These are phyloP conservation scores for Blepharisma stoltei DNA, from an alignment of 73 alveolate species.

Conservation along the genomic window DNA sequence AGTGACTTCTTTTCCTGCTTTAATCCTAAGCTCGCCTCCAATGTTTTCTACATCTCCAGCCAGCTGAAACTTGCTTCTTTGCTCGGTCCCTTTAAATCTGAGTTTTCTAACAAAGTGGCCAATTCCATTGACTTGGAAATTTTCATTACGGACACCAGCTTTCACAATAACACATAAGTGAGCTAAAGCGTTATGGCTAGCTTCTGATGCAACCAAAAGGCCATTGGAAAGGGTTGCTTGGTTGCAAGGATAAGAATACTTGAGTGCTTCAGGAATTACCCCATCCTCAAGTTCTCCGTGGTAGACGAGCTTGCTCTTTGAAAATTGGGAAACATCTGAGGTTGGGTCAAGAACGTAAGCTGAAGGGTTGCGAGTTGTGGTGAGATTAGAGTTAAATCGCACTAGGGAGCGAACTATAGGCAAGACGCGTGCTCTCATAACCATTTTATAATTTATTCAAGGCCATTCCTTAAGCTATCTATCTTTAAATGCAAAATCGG, in stretches of 20 bases:
- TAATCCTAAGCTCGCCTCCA: slow-evolving; percentile 85
- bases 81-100: slow-evolving; percentile 80
- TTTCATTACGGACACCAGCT: slow-evolving; percentile 83
- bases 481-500: too few relatives aligned
- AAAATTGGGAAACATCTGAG: slow-evolving; percentile 40
- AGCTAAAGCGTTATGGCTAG: neutral
- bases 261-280: slow-evolving; percentile 70
- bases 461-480: too few relatives aligned
- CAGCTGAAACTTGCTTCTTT: slow-evolving; percentile 57
- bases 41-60: slow-evolving; percentile 78
- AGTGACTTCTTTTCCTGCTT: slow-evolving; percentile 88
- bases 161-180: slow-evolving; percentile 61
- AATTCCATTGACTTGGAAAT: slow-evolving; percentile 69
- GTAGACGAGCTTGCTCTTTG: slow-evolving; percentile 47
- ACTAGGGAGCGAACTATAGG: too few relatives aligned
- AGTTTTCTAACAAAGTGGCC: slow-evolving; percentile 89
- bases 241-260: slow-evolving; percentile 53
- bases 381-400: too few relatives aligned
- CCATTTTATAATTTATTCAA: too few relatives aligned
- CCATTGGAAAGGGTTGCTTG: neutral
- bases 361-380: too few relatives aligned
- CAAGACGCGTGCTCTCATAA: too few relatives aligned
- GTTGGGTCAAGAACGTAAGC: neutral
- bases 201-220: neutral
- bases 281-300: slow-evolving; percentile 60